A percentile compares a stretch with the other conserved stretches of the same genome.
phyloP scores from a whole-genome alignment of 2,329 filamentous ascomycete species.

The Botrytis cinerea region DNA sequence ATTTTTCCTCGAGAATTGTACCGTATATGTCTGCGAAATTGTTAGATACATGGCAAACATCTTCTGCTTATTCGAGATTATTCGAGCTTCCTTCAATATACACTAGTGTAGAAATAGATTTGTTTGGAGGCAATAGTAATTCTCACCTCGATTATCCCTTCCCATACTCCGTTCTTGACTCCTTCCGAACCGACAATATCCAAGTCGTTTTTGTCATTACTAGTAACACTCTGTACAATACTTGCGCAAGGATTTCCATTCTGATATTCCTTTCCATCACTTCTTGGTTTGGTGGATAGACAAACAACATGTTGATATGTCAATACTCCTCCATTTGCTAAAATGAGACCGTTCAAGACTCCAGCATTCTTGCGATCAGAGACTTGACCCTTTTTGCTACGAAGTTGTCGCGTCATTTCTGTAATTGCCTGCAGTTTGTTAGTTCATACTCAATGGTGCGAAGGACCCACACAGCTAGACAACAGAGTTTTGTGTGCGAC shows the following conservation, averaged over 20 bases:
- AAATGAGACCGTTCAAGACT: constrained; percentile 55
- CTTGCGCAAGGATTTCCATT: constrained; percentile 47
- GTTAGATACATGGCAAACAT: neutral
- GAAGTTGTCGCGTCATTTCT: constrained; percentile 56
- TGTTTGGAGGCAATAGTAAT: neutral
- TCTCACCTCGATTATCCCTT: constrained; percentile 54
- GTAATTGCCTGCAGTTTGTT: constrained; percentile 48
- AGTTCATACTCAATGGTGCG: neutral
- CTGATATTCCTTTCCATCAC: constrained; percentile 48
- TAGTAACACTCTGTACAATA: constrained; percentile 44
- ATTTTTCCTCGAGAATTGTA: constrained; percentile 56
- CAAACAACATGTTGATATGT: constrained; percentile 65
- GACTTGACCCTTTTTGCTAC: constrained; percentile 41
- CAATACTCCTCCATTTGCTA: constrained; percentile 67
- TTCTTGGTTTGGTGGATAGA: constrained; percentile 51
- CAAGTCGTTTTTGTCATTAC: neutral
- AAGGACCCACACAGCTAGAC: neutral
- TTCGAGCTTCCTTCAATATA: neutral
- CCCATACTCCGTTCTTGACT: constrained; percentile 45
- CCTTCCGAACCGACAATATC: neutral
- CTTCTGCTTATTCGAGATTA: neutral
- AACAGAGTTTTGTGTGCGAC: neutral
- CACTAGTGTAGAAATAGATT: neutral
- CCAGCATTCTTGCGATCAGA: constrained; percentile 33
- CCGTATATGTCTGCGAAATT: constrained; percentile 56